phyloP scores from a whole-genome alignment of 768 basidiomycete species.

The Pleurotus tuber-regium region DNA sequence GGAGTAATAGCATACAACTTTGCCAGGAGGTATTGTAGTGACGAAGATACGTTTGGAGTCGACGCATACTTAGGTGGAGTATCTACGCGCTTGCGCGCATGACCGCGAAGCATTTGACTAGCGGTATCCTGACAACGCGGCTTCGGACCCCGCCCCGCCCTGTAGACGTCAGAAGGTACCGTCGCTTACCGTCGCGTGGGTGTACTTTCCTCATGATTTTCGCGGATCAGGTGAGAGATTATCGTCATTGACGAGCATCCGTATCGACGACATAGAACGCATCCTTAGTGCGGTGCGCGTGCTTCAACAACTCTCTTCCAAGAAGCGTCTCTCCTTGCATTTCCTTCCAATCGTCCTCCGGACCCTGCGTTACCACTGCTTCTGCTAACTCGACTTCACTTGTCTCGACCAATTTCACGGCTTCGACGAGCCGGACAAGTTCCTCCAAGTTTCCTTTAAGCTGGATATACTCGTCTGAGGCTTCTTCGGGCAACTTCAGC shows the following conservation, averaged over 20 bases:
- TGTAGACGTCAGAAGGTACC: not conserved
- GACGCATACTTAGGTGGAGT: constrained; percentile 6
- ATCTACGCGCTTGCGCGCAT: not conserved
- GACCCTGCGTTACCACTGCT: constrained; percentile 14
- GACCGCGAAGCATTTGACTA: not conserved
- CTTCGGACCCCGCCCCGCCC: not conserved
- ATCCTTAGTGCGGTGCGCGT: constrained; percentile 48
- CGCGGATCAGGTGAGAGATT: not conserved
- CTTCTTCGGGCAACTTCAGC: constrained; percentile 60
- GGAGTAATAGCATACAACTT: not conserved
- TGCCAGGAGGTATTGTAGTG: not conserved
- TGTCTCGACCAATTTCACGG: constrained; percentile 64
- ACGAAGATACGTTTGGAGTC: not conserved
- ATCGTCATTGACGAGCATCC: constrained; percentile 21
- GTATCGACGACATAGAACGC: constrained; percentile 66
- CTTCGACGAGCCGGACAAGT: constrained; percentile 76
- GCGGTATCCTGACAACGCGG: constrained; percentile 1
- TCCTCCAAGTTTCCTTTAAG: constrained; percentile 65
- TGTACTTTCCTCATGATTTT: constrained; percentile 1
- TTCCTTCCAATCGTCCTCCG: constrained; percentile 12
- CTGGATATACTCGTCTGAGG: constrained; percentile 47
- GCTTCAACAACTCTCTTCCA: constrained; percentile 46
- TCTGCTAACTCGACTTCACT: constrained; percentile 28
- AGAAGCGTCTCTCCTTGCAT: constrained; percentile 17
- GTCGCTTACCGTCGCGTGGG: too few species aligned